Percentiles rank a stretch among this genome's conserved stretches.
Evolutionary conservation across 495 filamentous ascomycete genomes (phyloP).

Genomic region (Lepidopterella palustris): DNA sequence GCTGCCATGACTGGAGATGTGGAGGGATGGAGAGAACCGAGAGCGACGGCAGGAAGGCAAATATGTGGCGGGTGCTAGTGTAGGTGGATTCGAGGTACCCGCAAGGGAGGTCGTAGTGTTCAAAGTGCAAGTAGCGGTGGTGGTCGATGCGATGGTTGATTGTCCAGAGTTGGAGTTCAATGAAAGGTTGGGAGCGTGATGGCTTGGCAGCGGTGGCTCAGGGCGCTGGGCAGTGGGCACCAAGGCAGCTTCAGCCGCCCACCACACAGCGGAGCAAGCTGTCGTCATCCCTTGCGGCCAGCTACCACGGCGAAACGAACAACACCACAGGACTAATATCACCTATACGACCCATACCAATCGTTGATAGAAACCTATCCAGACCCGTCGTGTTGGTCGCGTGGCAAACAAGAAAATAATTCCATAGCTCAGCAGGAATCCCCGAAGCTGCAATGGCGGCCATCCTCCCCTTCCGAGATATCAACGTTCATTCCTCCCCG

Average conservation of each 20-base stretch:
- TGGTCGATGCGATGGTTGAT: neutral
- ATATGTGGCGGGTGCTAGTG: neutral
- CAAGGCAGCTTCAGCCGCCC: neutral
- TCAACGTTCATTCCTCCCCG: constrained; percentile 86
- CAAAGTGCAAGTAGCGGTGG: neutral
- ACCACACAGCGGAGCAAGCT: too few relatives aligned
- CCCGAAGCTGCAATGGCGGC: constrained; percentile 45
- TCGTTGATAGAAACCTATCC: neutral
- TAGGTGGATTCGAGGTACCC: neutral
- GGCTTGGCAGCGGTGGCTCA: neutral
- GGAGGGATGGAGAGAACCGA: constrained; percentile 4
- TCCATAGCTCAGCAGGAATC: neutral
- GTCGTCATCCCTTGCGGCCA: constrained; percentile 21
- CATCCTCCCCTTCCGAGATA: constrained; percentile 82
- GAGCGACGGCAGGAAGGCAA: neutral
- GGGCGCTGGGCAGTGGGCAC: constrained; percentile 4
- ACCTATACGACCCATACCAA: neutral
- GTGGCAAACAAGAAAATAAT: neutral
- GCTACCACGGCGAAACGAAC: too few relatives aligned
- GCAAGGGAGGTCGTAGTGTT: neutral
- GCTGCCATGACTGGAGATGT: constrained; percentile 59
- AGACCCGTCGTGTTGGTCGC: neutral
- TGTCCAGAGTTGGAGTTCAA: constrained; percentile 1
- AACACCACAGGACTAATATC: neutral
- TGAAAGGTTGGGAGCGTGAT: constrained; percentile 24